Base-by-base conservation (phyloP, 2,329 filamentous ascomycete genomes). In the Teratosphaeria gauchensis region DNA sequence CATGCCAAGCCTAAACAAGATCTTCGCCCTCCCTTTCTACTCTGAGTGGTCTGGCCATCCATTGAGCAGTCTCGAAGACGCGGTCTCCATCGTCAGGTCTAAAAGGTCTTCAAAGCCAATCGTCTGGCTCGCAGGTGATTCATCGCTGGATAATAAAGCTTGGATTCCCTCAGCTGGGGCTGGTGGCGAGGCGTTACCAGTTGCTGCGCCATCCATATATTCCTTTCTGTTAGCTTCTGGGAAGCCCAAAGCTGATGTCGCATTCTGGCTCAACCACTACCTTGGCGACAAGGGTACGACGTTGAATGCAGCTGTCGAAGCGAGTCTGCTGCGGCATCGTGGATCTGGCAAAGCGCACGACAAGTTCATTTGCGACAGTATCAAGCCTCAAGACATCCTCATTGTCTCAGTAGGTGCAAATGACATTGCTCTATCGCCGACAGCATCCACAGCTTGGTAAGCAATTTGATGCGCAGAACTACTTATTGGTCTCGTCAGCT, bases 21-120 rank as follows among this genome's bases (percentile, higher is more conserved):
- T 60, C 35, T 31, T 54, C 24, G 42, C 59, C 21, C 24, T 55
- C 1, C 56, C 56, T 2, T 60, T 60, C 59, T 60, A 58, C 38
- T 42, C 16, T 19, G 53, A 60, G 32, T 60, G 59, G 59, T 53
- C 59, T 28, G 59, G 59, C 19, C 59, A 60, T 53, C 59, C 59
- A n/a, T 6, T 60, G 16, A 16, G n/a, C 31, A 56, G 30, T 46
- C 57, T 30, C 2, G 21, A 16, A 58, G 42, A 48, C 19, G 42
- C n/a, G 16, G 21, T 21, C 21, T 56, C 21, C 48, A 58, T 16
- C 2, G 58, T 58, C 42, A 54, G 52, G n/a, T 21, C 46, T 46
- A 33, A 11, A 31, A 33, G 35, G 35, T 52, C 46, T 11, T 33
- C 19, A 1, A 55, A 53, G n/a, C 56, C 56, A 1, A 48, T 60